Conservation (phyloP, 31 red algal genomes). For the Asparagopsis taxiformis region DNA sequence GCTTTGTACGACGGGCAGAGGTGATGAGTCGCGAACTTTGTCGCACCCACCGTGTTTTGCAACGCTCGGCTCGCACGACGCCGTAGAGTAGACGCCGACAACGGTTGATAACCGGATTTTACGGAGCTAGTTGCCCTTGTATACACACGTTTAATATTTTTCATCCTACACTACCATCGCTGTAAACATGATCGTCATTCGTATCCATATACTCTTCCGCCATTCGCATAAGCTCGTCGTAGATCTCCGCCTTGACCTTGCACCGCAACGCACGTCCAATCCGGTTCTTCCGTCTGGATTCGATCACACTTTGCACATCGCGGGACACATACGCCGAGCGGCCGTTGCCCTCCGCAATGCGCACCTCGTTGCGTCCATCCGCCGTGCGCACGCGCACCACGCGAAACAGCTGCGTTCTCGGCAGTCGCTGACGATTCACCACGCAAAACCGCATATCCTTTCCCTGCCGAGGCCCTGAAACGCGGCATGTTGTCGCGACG, state of each 20-base stretch:
- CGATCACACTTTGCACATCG: conserved; percentile 30
- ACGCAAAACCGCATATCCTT: conserved; percentile 49
- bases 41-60: no score
- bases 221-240: conserved; percentile 4
- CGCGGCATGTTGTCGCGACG: conserved; percentile 5
- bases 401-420: conserved; percentile 36
- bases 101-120: no score
- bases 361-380: conserved; percentile 25
- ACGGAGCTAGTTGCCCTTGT: no score
- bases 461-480: conserved; percentile 54
- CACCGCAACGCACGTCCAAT: conserved; percentile 40
- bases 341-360: conserved; percentile 32
- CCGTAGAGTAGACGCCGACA: no score
- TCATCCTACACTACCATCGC: no score
- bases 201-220: no score
- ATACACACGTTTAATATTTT: no score
- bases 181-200: no score
- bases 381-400: conserved; percentile 30
- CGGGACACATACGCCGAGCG: conserved; percentile 51
- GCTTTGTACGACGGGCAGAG: no score
- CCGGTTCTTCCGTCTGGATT: conserved; percentile 19
- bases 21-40: no score
- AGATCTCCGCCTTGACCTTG: conserved; percentile 11
- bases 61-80: no score
- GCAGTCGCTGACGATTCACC: conserved; percentile 27